These are phyloP conservation scores for Vigna trinervia DNA, from an alignment of 306 rosid genomes.

Conservation along the genomic window DNA sequence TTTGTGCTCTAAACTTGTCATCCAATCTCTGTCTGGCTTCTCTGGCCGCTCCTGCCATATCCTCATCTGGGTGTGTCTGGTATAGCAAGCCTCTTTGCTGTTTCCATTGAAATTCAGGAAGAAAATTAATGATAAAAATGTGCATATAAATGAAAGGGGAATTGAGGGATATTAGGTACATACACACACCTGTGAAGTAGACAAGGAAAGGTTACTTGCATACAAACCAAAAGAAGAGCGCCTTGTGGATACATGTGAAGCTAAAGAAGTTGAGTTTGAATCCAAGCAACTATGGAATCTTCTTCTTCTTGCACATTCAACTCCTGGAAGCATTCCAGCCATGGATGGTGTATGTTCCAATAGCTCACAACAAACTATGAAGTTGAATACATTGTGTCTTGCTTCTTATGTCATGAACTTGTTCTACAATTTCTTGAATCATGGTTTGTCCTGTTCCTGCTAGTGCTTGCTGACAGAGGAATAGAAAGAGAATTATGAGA, in stretches of 20 bases:
- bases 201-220: conserved; percentile 56
- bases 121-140: not conserved
- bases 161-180: not conserved
- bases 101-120: conserved; percentile 7
- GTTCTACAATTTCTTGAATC: not conserved
- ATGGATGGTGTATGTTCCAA: not conserved
- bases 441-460: conserved; percentile 1
- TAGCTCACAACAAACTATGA: not conserved
- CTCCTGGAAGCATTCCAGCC: conserved; percentile 76
- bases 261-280: conserved; percentile 36
- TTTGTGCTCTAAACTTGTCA: conserved; percentile 62
- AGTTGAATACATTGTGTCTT: not conserved
- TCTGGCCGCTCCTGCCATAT: conserved; percentile 67
- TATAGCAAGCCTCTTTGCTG: conserved; percentile 52
- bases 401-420: not conserved
- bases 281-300: conserved; percentile 52
- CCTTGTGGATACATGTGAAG: conserved; percentile 49
- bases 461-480: conserved; percentile 21
- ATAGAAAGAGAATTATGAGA: not conserved
- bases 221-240: conserved; percentile 70
- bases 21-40: conserved; percentile 87
- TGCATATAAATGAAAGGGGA: not conserved
- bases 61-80: conserved; percentile 53
- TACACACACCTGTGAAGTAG: conserved; percentile 54
- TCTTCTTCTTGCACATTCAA: conserved; percentile 90